phyloP scores from a whole-genome alignment of 176 grass and related monocot genomes.

The Avena eriantha region DNA sequence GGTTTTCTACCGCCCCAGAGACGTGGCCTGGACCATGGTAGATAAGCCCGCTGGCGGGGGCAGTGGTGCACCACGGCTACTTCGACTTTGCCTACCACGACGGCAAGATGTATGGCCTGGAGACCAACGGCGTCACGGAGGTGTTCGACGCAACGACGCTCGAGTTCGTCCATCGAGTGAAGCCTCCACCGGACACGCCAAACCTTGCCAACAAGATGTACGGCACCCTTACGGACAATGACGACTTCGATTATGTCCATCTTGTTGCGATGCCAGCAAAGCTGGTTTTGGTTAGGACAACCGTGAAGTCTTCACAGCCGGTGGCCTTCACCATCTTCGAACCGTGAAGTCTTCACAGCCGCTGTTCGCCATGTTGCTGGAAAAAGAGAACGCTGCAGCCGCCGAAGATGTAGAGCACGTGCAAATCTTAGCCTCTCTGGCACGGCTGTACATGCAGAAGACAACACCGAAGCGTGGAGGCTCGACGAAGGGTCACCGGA shows the following conservation, averaged over 20 bases:
- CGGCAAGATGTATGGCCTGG: not conserved
- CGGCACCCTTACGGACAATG: rapidly evolving
- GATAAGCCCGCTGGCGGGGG: not conserved
- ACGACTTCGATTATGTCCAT: not conserved
- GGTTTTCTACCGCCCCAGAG: conserved; percentile 17
- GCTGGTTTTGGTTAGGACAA: conserved; percentile 18
- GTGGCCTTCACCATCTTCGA: conserved; percentile 35
- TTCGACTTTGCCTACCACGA: not conserved
- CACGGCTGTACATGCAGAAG: too few relatives aligned
- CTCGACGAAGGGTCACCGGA: too few relatives aligned
- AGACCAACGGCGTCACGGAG: not conserved
- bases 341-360: too few relatives aligned
- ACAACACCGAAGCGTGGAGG: too few relatives aligned
- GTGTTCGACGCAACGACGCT: not conserved
- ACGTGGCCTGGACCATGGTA: conserved; percentile 28
- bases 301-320: not conserved
- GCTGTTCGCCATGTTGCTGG: too few relatives aligned
- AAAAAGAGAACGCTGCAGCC: too few relatives aligned
- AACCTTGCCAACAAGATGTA: not conserved
- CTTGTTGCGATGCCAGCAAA: conserved; percentile 26
- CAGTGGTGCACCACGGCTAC: not conserved
- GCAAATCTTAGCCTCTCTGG: too few relatives aligned
- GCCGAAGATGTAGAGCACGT: too few relatives aligned
- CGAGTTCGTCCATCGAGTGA: not conserved
- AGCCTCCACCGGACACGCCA: not conserved